Conservation (phyloP, 768 basidiomycete species). For the Podaxis carcinomalis region DNA sequence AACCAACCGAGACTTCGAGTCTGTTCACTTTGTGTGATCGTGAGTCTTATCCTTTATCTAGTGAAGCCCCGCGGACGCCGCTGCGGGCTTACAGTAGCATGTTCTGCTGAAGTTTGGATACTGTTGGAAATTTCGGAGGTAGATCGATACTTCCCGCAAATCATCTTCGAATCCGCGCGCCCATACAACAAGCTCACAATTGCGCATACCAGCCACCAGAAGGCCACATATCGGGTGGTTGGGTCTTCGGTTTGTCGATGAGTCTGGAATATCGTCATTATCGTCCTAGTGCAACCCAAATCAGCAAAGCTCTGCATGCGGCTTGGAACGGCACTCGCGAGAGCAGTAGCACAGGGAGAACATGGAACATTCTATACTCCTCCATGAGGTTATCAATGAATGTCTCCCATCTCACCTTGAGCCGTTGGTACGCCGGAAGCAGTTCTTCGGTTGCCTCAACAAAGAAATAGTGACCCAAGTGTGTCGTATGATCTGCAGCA, state of each 20-base stretch:
- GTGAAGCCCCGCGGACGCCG: no score
- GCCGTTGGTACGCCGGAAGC: neutral
- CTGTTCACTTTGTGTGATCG: no score
- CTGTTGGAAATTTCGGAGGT: no score
- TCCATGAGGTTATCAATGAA: slow-evolving; percentile 13
- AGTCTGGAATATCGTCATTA: slow-evolving; percentile 27
- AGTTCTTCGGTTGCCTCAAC: neutral
- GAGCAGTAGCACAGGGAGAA: slow-evolving; percentile 13
- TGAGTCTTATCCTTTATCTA: no score
- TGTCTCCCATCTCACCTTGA: slow-evolving; percentile 10
- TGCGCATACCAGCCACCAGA: slow-evolving; percentile 51
- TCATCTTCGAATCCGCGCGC: slow-evolving; percentile 31
- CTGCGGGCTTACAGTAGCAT: no score
- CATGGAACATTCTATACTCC: slow-evolving; percentile 15
- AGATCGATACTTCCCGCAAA: no score
- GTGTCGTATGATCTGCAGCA: neutral
- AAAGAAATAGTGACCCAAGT: neutral
- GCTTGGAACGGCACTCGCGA: slow-evolving; percentile 7
- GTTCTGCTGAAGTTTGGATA: no score
- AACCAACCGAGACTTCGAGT: no score
- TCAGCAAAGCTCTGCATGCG: neutral
- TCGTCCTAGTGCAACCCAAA: slow-evolving; percentile 18
- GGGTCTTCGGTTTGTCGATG: slow-evolving; percentile 40
- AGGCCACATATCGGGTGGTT: slow-evolving; percentile 46
- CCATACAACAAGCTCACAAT: slow-evolving; percentile 60